Evolutionary conservation across 225 moss, liverwort and hornwort genomes (phyloP).

Genomic region (Neckera pumila): DNA sequence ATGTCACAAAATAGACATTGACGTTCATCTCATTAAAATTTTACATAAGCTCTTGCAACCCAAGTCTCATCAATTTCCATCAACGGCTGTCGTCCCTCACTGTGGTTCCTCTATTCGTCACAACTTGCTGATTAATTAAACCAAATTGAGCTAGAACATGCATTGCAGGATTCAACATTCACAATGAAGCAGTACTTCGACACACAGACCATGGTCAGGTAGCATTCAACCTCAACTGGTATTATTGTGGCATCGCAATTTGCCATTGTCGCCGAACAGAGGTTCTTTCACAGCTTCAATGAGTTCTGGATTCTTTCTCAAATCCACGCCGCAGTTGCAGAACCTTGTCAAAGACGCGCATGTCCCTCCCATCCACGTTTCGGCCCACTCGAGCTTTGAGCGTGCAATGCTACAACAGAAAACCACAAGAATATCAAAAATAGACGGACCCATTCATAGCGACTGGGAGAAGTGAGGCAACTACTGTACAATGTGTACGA

Average conservation of each 20-base stretch:
- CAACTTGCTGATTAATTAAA: not conserved
- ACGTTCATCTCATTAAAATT: not conserved
- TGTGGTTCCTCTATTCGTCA: not conserved
- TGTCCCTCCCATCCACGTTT: conserved; percentile 69
- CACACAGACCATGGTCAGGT: not conserved
- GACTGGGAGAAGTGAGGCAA: not conserved
- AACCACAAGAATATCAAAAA: not conserved
- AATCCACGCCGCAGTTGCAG: conserved; percentile 58
- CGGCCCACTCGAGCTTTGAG: conserved; percentile 70
- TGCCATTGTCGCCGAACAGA: not conserved
- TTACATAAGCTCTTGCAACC: not conserved
- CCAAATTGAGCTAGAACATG: not conserved
- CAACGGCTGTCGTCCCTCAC: not conserved
- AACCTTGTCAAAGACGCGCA: conserved; percentile 51
- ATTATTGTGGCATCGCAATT: not conserved
- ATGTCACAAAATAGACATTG: too few species aligned
- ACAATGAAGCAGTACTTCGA: too few species aligned
- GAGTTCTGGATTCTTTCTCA: conserved; percentile 8
- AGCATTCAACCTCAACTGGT: not conserved
- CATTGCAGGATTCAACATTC: not conserved
- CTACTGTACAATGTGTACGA: too few species aligned
- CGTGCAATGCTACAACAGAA: conserved; percentile 20
- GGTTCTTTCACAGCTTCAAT: not conserved
- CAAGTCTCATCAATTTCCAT: not conserved
- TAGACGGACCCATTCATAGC: not conserved